phyloP scores from a whole-genome alignment of 768 basidiomycete genomes.

The Lentinula sp. region DNA sequence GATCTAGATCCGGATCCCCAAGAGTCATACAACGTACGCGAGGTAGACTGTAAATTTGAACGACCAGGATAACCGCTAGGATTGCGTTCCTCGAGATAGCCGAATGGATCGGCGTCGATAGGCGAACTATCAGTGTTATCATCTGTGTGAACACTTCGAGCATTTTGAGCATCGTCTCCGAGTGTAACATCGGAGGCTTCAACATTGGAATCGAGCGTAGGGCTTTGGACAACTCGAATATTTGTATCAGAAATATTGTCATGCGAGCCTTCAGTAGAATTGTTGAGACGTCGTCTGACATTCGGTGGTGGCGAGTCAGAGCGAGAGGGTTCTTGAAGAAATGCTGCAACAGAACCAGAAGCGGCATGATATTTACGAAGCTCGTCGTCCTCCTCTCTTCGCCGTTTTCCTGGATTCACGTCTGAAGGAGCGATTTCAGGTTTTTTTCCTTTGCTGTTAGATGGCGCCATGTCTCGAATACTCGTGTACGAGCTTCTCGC shows the following conservation, averaged over 20 bases:
- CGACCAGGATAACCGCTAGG: slow-evolving; percentile 13
- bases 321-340: slow-evolving; percentile 31
- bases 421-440: slow-evolving; percentile 9
- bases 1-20: slow-evolving; percentile 21
- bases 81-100: slow-evolving; percentile 40
- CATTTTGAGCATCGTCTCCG: neutral
- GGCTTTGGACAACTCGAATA: neutral
- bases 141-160: neutral
- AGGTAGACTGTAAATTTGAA: slow-evolving; percentile 9
- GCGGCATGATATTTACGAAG: slow-evolving; percentile 51
- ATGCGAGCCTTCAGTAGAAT: neutral
- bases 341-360: slow-evolving; percentile 47
- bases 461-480: slow-evolving; percentile 47
- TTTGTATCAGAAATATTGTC: neutral
- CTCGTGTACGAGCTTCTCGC: slow-evolving; percentile 52
- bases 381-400: slow-evolving; percentile 47
- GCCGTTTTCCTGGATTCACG: slow-evolving; percentile 38
- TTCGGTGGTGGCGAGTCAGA: slow-evolving; percentile 25
- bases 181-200: neutral
- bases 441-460: slow-evolving; percentile 53
- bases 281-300: slow-evolving; percentile 29
- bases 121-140: neutral
- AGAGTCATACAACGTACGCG: slow-evolving; percentile 28
- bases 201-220: neutral
- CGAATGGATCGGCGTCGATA: slow-evolving; percentile 47